A percentile compares a stretch with the other conserved stretches of the same genome.
These are phyloP conservation scores for Cicer chorassanicum DNA, from an alignment of 306 rosid genomes.

Conservation along the genomic window DNA sequence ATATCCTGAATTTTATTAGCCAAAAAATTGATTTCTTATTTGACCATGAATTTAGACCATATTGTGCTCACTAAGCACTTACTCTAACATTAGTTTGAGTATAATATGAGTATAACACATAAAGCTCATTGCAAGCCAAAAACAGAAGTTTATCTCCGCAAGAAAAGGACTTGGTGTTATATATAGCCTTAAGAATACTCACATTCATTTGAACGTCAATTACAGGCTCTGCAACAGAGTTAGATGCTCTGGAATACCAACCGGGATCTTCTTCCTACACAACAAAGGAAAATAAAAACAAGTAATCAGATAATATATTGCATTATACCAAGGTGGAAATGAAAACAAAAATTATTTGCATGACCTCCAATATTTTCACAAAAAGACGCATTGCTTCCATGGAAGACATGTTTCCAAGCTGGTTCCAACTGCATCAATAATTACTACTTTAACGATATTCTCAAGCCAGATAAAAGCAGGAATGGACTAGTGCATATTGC, in stretches of 20 bases:
- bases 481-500: background rate
- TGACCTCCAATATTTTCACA: constrained; percentile 96
- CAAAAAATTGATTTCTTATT: constrained; percentile 9
- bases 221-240: constrained; percentile 76
- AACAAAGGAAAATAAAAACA: constrained; percentile 29
- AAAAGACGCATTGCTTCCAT: constrained; percentile 97
- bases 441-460: constrained; percentile 32
- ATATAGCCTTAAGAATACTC: constrained; percentile 51
- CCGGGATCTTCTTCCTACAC: constrained; percentile 94
- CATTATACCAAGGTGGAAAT: constrained; percentile 23
- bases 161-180: constrained; percentile 11
- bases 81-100: constrained; percentile 31
- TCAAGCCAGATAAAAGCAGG: constrained; percentile 25
- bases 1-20: constrained; percentile 24
- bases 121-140: constrained; percentile 36
- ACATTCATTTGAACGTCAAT: constrained; percentile 85
- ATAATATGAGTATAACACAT: constrained; percentile 16
- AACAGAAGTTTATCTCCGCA: constrained; percentile 14
- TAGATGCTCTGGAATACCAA: constrained; percentile 94
- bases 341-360: constrained; percentile 18
- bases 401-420: constrained; percentile 85
- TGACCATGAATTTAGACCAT: constrained; percentile 8
- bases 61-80: constrained; percentile 26
- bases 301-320: constrained; percentile 43
- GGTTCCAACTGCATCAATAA: constrained; percentile 87